A percentile compares a stretch with the other conserved stretches of the same genome.
Conservation (phyloP, 1,139 yeast species). For the Kazachstania sp. region DNA sequence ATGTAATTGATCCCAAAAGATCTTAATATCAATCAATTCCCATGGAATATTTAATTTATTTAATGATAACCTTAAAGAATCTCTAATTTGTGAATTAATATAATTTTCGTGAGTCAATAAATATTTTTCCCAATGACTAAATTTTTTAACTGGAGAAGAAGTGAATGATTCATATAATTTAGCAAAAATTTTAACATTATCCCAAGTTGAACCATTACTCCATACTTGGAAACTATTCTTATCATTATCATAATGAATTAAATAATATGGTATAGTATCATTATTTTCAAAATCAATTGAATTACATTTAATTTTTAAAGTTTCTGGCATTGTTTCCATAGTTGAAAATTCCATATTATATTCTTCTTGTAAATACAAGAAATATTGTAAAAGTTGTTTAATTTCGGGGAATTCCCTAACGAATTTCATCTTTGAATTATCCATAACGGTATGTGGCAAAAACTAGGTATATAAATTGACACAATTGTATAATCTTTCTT, state of each 20-base stretch:
- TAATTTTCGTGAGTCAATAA: not conserved
- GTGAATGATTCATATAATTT: slow-evolving; percentile 11
- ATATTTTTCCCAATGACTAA: not conserved
- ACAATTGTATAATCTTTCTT: no score
- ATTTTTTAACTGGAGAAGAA: not conserved
- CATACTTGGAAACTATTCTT: slow-evolving; percentile 18
- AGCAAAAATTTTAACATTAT: slow-evolving; percentile 16
- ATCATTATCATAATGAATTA: slow-evolving; percentile 22
- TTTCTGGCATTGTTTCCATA: slow-evolving; percentile 25
- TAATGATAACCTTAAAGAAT: slow-evolving; percentile 8
- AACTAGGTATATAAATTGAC: no score
- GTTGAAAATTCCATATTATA: slow-evolving; percentile 20
- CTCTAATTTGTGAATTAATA: slow-evolving; percentile 7
- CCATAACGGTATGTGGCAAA: no score
- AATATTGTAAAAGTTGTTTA: slow-evolving; percentile 12
- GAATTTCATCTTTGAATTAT: not conserved
- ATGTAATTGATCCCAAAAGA: slow-evolving; percentile 16
- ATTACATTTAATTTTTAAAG: slow-evolving; percentile 21
- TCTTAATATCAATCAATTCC: slow-evolving; percentile 10
- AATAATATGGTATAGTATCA: slow-evolving; percentile 16
- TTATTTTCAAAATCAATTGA: slow-evolving; percentile 8
- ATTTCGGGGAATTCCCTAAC: slow-evolving; percentile 7
- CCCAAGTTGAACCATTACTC: slow-evolving; percentile 23
- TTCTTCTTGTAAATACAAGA: slow-evolving; percentile 20
- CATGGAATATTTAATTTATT: slow-evolving; percentile 19